Conservation (phyloP, 2,329 filamentous ascomycete genomes). For the Ustilaginoidea virens region DNA sequence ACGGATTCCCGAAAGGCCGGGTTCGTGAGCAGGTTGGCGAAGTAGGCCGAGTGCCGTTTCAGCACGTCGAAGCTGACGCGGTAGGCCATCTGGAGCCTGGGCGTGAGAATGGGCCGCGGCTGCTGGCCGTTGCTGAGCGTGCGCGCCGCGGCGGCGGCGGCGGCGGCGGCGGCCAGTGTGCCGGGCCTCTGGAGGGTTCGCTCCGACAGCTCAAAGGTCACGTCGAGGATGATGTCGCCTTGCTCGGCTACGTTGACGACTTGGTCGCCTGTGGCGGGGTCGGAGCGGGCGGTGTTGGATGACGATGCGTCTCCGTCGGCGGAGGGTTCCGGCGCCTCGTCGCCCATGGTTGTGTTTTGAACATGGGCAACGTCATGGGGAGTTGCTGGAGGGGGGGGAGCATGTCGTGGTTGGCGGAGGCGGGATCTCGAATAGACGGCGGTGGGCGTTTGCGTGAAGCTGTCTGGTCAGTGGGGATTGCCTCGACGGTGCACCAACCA, state of each 20-base stretch:
- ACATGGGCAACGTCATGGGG: neutral
- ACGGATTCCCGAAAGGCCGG: conserved; percentile 47
- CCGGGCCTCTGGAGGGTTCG: conserved; percentile 30
- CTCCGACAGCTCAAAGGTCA: conserved; percentile 46
- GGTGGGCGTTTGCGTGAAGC: no score
- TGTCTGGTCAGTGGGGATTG: no score
- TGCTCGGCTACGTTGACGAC: conserved; percentile 35
- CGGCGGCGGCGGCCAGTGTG: conserved; percentile 19
- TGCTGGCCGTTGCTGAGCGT: conserved; percentile 11
- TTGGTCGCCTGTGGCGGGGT: conserved; percentile 5
- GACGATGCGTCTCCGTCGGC: conserved; percentile 5
- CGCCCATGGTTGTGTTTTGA: conserved; percentile 1
- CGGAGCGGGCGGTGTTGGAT: neutral
- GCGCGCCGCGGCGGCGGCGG: no score
- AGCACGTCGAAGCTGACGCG: conserved; percentile 43
- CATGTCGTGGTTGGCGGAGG: no score
- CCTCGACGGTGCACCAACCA: no score
- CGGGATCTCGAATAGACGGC: no score
- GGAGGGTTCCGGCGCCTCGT: conserved; percentile 1
- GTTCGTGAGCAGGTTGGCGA: conserved; percentile 49
- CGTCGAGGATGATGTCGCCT: conserved; percentile 51
- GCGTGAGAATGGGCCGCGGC: conserved; percentile 14
- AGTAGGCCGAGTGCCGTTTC: conserved; percentile 51
- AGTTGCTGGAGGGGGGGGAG: no score
- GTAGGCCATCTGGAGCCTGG: conserved; percentile 31